Evolutionary conservation across 2,329 filamentous ascomycete genomes (phyloP).

Genomic region (Tolypocladium tundrense): DNA sequence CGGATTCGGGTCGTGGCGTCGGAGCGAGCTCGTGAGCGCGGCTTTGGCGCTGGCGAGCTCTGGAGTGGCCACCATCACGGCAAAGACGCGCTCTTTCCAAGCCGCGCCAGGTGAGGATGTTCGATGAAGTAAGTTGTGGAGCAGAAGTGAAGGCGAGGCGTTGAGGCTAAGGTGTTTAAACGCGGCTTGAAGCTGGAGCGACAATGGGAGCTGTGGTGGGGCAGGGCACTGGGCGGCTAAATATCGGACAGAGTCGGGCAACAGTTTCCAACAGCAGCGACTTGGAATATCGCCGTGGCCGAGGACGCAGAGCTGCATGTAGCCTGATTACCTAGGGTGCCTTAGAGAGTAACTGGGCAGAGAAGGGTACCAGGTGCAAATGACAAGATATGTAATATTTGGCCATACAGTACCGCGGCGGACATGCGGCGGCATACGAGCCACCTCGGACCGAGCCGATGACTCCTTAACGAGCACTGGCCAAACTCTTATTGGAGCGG

Average conservation of each 20-base stretch:
- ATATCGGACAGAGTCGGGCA: neutral
- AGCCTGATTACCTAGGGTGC: no score
- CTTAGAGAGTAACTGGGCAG: no score
- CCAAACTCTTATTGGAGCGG: neutral
- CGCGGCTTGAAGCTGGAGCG: neutral
- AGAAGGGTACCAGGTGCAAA: neutral
- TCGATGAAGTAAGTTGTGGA: neutral
- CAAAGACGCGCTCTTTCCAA: neutral
- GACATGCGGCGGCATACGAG: neutral
- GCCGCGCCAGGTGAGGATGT: neutral
- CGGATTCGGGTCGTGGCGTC: slow-evolving; percentile 63
- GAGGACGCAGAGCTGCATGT: neutral
- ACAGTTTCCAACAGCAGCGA: neutral
- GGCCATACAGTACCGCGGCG: neutral
- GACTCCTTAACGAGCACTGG: neutral
- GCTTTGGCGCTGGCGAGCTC: slow-evolving; percentile 71
- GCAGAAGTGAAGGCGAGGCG: neutral
- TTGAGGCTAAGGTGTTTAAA: neutral
- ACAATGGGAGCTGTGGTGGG: neutral
- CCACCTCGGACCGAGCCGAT: neutral
- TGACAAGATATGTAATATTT: neutral
- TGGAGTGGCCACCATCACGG: slow-evolving; percentile 50
- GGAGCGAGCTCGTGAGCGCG: slow-evolving; percentile 61
- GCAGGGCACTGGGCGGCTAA: neutral
- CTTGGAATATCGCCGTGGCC: neutral